Conservation (phyloP, 2,329 filamentous ascomycete species). For the Xylariomycetidae sp. region DNA sequence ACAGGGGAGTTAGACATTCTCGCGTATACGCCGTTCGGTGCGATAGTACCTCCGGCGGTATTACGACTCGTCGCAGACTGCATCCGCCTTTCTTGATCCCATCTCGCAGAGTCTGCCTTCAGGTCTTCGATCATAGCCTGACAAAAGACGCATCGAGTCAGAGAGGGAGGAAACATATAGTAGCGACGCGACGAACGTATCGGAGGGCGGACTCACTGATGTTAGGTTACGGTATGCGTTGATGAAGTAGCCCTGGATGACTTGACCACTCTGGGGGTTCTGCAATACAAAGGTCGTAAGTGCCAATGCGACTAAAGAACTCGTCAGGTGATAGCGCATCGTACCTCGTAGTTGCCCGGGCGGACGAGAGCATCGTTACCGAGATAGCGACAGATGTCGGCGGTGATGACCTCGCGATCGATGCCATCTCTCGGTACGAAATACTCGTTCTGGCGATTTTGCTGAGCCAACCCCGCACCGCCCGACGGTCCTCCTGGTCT, state of each 20-base stretch:
- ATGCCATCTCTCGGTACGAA: conserved; percentile 78
- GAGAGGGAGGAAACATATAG: conserved; percentile 3
- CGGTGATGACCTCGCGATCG: conserved; percentile 77
- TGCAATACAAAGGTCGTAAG: conserved; percentile 24
- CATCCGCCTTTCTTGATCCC: conserved; percentile 56
- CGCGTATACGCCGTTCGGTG: conserved; percentile 41
- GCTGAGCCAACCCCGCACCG: conserved; percentile 34
- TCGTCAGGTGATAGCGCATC: conserved; percentile 9
- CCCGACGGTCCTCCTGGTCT: conserved; percentile 28
- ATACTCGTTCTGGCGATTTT: conserved; percentile 66
- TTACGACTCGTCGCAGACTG: conserved; percentile 47
- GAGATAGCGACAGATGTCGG: conserved; percentile 79
- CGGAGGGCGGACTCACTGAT: conserved; percentile 52
- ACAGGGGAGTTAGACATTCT: conserved; percentile 56
- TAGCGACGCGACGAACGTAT: background rate
- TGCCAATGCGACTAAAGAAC: conserved; percentile 11
- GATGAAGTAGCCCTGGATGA: conserved; percentile 70
- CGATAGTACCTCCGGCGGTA: conserved; percentile 53
- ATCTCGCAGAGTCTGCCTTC: conserved; percentile 57
- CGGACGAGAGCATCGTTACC: conserved; percentile 78
- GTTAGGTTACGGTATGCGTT: conserved; percentile 76
- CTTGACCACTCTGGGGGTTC: conserved; percentile 54
- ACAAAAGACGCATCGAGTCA: conserved; percentile 11
- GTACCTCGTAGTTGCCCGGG: conserved; percentile 69
- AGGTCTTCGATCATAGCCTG: conserved; percentile 61